Evolutionary conservation across 2,329 filamentous ascomycete species (phyloP).

Genomic region (Anisogramma anomala): DNA sequence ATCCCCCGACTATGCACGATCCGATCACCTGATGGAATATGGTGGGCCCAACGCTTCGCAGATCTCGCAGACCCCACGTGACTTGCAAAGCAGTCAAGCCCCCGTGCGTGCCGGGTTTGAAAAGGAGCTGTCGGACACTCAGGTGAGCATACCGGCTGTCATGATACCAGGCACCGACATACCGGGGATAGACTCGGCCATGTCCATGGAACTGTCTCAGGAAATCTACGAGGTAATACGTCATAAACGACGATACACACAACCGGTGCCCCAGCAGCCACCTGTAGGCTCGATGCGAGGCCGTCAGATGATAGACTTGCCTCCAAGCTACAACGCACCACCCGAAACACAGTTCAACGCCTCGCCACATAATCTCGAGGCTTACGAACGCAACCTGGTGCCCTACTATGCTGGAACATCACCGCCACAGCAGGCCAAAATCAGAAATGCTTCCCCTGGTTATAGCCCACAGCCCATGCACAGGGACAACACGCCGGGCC

Average conservation of each 20-base stretch:
- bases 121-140: slow-evolving; percentile 26
- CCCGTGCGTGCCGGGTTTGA: slow-evolving; percentile 18
- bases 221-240: slow-evolving; percentile 45
- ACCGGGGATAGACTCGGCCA: slow-evolving; percentile 42
- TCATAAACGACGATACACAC: slow-evolving; percentile 34
- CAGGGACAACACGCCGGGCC: slow-evolving; percentile 4
- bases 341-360: slow-evolving; percentile 20
- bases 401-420: slow-evolving; percentile 27
- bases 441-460: slow-evolving; percentile 25
- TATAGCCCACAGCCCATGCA: slow-evolving; percentile 25
- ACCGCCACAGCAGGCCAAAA: slow-evolving; percentile 25
- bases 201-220: slow-evolving; percentile 46
- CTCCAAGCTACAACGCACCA: slow-evolving; percentile 16
- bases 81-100: slow-evolving; percentile 25
- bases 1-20: slow-evolving; percentile 20
- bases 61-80: slow-evolving; percentile 1
- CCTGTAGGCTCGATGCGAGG: slow-evolving; percentile 31
- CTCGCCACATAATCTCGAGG: slow-evolving; percentile 19
- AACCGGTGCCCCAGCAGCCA: slow-evolving; percentile 20
- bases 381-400: slow-evolving; percentile 32
- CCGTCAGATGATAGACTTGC: slow-evolving; percentile 25
- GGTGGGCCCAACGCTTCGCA: slow-evolving; percentile 1
- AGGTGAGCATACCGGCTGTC: slow-evolving; percentile 36
- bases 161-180: slow-evolving; percentile 49
- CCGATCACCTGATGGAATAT: slow-evolving; percentile 13